Evolutionary conservation across 805 yeast species (phyloP).

Genomic region (Saccharomycodes ludwigii): DNA sequence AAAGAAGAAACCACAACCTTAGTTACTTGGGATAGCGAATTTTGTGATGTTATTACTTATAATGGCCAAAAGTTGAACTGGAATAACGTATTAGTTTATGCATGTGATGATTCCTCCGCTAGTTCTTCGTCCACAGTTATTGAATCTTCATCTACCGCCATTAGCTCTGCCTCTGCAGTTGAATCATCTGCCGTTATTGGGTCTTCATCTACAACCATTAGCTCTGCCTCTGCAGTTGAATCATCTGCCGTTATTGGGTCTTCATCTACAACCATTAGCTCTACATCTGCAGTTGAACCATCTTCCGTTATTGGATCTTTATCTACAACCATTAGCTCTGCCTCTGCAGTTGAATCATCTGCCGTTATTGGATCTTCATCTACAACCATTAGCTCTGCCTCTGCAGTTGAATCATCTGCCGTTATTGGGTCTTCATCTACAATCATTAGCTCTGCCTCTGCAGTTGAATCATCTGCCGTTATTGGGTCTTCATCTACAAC

Average conservation of each 20-base stretch:
- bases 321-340: conserved; percentile 2
- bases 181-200: not conserved
- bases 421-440: conserved; percentile 2
- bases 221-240: conserved; percentile 3
- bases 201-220: conserved; percentile 2
- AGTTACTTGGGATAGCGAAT: conserved; percentile 15
- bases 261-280: conserved; percentile 1
- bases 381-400: not conserved
- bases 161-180: conserved; percentile 2
- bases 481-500: conserved; percentile 1
- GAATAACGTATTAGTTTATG: conserved; percentile 11
- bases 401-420: not conserved
- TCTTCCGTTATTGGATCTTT: conserved; percentile 1
- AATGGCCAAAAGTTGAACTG: conserved; percentile 11
- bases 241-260: not conserved
- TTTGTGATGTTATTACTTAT: too few species aligned
- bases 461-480: not conserved
- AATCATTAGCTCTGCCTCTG: not conserved
- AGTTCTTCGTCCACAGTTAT: not conserved
- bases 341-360: conserved; percentile 1
- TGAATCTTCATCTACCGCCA: conserved; percentile 3
- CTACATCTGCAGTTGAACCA: conserved; percentile 2
- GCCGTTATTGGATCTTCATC: conserved; percentile 2
- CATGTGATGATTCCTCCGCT: conserved; percentile 8
- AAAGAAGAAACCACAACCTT: conserved; percentile 8